Evolutionary conservation across 768 basidiomycete species (phyloP).

Genomic region (Boletus barrowsii): DNA sequence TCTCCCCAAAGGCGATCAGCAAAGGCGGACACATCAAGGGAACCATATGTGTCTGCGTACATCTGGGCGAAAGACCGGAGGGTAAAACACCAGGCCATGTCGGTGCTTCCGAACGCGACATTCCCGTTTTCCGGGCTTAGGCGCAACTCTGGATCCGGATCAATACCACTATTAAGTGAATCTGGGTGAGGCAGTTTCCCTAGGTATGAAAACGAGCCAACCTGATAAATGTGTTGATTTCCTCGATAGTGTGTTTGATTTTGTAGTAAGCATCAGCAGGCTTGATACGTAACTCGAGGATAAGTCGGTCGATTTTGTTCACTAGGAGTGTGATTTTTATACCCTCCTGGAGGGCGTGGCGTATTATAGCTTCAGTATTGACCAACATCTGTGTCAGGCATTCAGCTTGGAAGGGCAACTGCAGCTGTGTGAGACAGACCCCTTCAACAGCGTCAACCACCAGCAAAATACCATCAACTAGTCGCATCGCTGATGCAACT

Average conservation of each 20-base stretch:
- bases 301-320: slow-evolving; percentile 97
- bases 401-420: slow-evolving; percentile 11
- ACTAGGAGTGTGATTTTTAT: slow-evolving; percentile 89
- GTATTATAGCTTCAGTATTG: slow-evolving; percentile 82
- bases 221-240: slow-evolving; percentile 96
- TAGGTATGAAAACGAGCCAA: slow-evolving; percentile 30
- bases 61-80: slow-evolving; percentile 91
- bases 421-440: slow-evolving; percentile 44
- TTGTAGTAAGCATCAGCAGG: slow-evolving; percentile 98
- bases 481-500: slow-evolving; percentile 80
- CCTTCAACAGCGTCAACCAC: slow-evolving; percentile 99
- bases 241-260: slow-evolving; percentile 98
- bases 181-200: neutral
- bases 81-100: slow-evolving; percentile 98
- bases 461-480: slow-evolving; percentile 87
- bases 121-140: slow-evolving; percentile 95
- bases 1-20: slow-evolving; percentile 96
- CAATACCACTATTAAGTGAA: slow-evolving; percentile 54
- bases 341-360: slow-evolving; percentile 86
- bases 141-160: slow-evolving; percentile 84
- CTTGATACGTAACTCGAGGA: slow-evolving; percentile 93
- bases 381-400: slow-evolving; percentile 71
- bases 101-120: slow-evolving; percentile 94
- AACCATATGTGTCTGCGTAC: slow-evolving; percentile 91
- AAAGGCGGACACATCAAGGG: slow-evolving; percentile 80